Percentiles rank a stretch among this genome's conserved stretches.
Conservation (phyloP, 73 alveolate species). For the Urostyla sp. region DNA sequence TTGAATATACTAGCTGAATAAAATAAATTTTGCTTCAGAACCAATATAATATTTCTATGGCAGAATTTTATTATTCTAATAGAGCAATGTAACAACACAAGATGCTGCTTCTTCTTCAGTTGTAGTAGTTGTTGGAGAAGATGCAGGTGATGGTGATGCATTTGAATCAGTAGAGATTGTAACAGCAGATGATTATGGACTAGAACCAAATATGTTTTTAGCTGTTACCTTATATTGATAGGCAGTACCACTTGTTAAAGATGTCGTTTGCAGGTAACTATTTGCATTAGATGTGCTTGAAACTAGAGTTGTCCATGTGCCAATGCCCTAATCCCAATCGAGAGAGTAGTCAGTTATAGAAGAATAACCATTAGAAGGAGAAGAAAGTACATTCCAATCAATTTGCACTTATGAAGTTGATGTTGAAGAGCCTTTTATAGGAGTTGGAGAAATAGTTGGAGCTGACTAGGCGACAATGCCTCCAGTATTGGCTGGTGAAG, state of each 20-base stretch:
- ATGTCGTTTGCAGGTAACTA: no score
- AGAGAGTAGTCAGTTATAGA: slow-evolving; percentile 47
- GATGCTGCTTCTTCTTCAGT: no score
- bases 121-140: no score
- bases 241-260: slow-evolving; percentile 9
- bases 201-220: slow-evolving; percentile 45
- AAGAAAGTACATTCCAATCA: slow-evolving; percentile 2
- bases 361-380: slow-evolving; percentile 52
- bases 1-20: no score
- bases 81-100: no score
- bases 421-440: background rate
- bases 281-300: slow-evolving; percentile 34
- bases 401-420: slow-evolving; percentile 28
- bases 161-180: background rate
- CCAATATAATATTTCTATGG: no score
- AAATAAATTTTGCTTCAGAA: no score
- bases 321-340: slow-evolving; percentile 65
- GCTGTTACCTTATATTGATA: slow-evolving; percentile 61
- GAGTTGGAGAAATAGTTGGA: background rate
- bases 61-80: no score
- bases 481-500: background rate
- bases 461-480: slow-evolving; percentile 33
- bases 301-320: slow-evolving; percentile 32
- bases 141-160: no score
- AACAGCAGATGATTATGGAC: background rate